Base-by-base conservation (phyloP, 331 rosid genomes). In the Pyrus hybrid region DNA sequence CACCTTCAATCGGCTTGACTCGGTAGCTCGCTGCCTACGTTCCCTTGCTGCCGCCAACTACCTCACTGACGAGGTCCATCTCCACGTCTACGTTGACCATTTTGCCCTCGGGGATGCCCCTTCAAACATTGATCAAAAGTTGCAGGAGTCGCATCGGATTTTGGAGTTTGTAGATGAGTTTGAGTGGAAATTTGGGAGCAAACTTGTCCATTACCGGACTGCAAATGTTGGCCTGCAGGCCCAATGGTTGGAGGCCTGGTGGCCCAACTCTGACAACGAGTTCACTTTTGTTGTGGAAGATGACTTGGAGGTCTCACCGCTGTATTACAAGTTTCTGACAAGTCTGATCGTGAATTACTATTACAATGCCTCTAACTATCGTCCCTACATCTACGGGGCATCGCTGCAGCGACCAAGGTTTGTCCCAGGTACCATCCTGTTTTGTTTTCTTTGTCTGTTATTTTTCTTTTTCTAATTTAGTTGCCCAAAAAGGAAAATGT, bases 191-290 rank as follows among this genome's bases (percentile, higher is more conserved):
- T 93, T 90, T 32, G 96, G 97, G 2, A 89, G 86, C 21, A 93
- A 90, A 82, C 73, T 88, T 1, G 85, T 93, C 77, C 97, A 86
- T 72, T 90, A 86, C 76, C 81, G 98, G 61, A 93, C 98, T 10
- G 74, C 73, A 41, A 93, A 93, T 49, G 93, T 76, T 56, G 97
- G 97, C 10, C 71, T 93, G 74, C 97, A 93, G 80, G 94, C 97
- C n/a, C 98, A 93, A 85, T 93, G 98, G 96, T 74, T 93, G 88
- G 98, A 93, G 77, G 91, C 95, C 6, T 93, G 97, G 98, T 91
- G 98, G 98, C 98, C 97, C 4, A 70, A 80, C 76, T 87, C 93
- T 30, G 90, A 90, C 63, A 51, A 93, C 66, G 93, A 93, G 87
- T 91, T 93, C 61, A 88, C 89, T 0, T 93, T 93, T 69, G 82